Evolutionary conservation across 768 basidiomycete genomes (phyloP), one percentile per base, ranked within the genome.

Genomic region (Leccinum boreale): DNA sequence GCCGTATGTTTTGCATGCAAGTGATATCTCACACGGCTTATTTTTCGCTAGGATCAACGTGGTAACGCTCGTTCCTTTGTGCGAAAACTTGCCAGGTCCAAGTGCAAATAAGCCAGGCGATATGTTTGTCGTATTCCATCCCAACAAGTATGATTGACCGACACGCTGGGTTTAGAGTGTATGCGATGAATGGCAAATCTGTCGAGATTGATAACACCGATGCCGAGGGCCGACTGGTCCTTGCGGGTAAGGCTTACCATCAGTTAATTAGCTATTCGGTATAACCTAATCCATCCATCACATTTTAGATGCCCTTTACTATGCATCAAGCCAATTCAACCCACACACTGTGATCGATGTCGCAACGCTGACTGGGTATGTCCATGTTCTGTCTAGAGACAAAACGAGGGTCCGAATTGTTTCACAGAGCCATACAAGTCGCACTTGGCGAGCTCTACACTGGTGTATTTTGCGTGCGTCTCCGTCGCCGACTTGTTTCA

Each of bases 121-220:
- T 65, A 81, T 93, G 88, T 92, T 59, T 33, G 85, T 67, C 10
- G 5, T 14, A 7, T 36, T 58, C 15, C 33, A 10, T 47, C 45
- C 58, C 10, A 15, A 12, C 46, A 10, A 19, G 3, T 10, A 26
- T 55, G 50, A 55, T 31, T 9, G 14, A 2, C 45, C 58, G 35
- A 62, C 23, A 15, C 21, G 14, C 7, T 47, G 23, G 39, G 1
- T 19, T 47, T 60, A 92, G 89, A 45, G 65, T 93, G 62, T 89
- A 89, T 60, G 88, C 90, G 5, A 92, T 92, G 88, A 92, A 92
- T 62, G 90, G 92, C 36, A 93, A 92, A 72, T 85, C 87, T 0
- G 80, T 94, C 17, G 90, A 94, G 68, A 81, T 94, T 28, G 90
- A 93, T 73, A 92, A 92, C 69, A 94, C 92, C 0, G 92, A 92